A percentile compares a stretch with the other conserved stretches of the same genome.
phyloP scores from a whole-genome alignment of 441 rosid species.

The Erodium chrysanthum region DNA sequence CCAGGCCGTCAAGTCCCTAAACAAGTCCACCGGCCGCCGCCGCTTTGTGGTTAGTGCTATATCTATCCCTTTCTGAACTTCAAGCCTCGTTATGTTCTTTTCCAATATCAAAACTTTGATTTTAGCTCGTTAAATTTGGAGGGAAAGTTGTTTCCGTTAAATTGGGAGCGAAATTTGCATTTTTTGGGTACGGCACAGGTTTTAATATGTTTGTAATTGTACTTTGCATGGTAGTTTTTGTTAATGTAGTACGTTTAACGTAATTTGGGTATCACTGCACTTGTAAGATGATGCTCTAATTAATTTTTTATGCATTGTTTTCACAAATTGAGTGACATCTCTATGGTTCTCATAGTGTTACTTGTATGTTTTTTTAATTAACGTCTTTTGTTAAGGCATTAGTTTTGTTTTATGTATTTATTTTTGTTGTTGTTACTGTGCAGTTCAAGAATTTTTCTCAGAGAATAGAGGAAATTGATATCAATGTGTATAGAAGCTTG shows the following conservation, averaged over 20 bases:
- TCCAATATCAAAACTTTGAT: neutral
- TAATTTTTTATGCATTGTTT: too few relatives aligned
- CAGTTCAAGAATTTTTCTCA: conserved; percentile 71
- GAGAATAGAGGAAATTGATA: conserved; percentile 64
- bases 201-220: neutral
- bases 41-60: conserved; percentile 54
- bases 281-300: neutral
- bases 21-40: conserved; percentile 57
- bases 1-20: conserved; percentile 80
- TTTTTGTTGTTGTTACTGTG: conserved; percentile 9
- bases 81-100: neutral
- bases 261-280: neutral
- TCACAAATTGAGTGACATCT: too few relatives aligned
- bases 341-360: too few relatives aligned
- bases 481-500: conserved; percentile 60
- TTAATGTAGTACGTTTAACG: neutral
- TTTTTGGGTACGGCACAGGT: neutral
- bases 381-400: too few relatives aligned
- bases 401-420: neutral
- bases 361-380: too few relatives aligned
- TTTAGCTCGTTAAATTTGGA: too few relatives aligned
- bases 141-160: too few relatives aligned
- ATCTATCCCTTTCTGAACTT: neutral
- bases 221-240: neutral
- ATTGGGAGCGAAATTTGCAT: neutral